A percentile compares a stretch with the other conserved stretches of the same genome.
These are phyloP conservation scores for Aspergillus persii DNA, from an alignment of 2,329 filamentous ascomycete species.

Conservation along the genomic window DNA sequence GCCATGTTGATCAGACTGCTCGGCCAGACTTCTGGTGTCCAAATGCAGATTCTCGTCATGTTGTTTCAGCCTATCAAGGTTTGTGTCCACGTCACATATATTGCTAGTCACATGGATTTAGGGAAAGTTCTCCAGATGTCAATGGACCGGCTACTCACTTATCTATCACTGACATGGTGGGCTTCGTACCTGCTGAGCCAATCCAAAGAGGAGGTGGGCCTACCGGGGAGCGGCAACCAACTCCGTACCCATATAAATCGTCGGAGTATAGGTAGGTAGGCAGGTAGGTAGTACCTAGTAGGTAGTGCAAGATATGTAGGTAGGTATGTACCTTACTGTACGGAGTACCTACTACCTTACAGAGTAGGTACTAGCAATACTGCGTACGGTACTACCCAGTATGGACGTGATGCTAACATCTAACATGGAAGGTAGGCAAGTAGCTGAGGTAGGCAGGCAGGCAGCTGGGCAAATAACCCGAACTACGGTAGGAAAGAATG, in stretches of 20 bases:
- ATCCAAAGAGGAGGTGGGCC: background rate
- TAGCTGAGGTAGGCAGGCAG: no score
- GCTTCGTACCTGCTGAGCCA: background rate
- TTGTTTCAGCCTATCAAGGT: constrained; percentile 58
- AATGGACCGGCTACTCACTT: constrained; percentile 5
- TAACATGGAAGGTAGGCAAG: no score
- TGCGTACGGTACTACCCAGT: no score
- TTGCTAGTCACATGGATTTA: constrained; percentile 42
- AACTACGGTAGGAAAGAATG: background rate
- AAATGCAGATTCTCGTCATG: constrained; percentile 20
- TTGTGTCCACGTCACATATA: constrained; percentile 56
- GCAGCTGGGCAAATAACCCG: no score
- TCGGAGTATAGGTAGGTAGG: no score
- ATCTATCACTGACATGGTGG: constrained; percentile 13
- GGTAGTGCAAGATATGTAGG: no score
- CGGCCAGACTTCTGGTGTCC: constrained; percentile 20
- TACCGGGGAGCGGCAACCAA: background rate
- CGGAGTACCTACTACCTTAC: no score
- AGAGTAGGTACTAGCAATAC: no score
- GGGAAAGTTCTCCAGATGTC: background rate
- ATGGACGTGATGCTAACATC: no score
- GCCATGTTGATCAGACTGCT: constrained; percentile 7
- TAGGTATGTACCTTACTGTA: no score
- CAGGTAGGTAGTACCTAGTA: no score
- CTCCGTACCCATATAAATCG: no score